Conservation (phyloP, 345 rosid species). For the Populus nigra region DNA sequence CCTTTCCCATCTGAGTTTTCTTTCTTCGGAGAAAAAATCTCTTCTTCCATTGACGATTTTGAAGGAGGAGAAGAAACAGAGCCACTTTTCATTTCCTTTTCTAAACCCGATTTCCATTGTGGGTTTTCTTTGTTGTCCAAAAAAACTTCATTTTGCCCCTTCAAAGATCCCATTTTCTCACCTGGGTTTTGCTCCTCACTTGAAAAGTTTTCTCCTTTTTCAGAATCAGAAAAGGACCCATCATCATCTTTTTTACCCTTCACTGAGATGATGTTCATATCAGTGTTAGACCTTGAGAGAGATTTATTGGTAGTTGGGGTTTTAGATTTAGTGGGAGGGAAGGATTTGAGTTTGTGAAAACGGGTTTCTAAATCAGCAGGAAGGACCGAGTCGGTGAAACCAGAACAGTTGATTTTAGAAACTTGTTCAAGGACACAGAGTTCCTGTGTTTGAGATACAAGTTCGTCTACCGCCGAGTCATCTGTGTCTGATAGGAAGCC, state of each 20-base stretch:
- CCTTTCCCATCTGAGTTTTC: constrained; percentile 17
- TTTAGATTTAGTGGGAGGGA: constrained; percentile 39
- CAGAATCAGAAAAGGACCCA: constrained; percentile 1
- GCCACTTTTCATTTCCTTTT: constrained; percentile 9
- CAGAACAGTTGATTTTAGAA: constrained; percentile 69
- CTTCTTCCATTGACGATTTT: constrained; percentile 10
- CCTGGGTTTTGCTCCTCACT: not conserved
- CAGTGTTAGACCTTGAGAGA: not conserved
- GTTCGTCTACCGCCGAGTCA: constrained; percentile 71
- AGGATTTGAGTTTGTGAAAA: constrained; percentile 69
- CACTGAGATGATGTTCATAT: not conserved
- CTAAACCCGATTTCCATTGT: constrained; percentile 15
- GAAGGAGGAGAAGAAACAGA: constrained; percentile 15
- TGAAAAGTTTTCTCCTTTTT: not conserved
- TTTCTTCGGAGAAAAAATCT: constrained; percentile 18
- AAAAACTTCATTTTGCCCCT: constrained; percentile 3
- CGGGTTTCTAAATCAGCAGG: constrained; percentile 73
- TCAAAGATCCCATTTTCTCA: not conserved
- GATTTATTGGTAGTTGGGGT: constrained; percentile 4
- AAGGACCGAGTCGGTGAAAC: constrained; percentile 48
- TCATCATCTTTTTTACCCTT: not conserved
- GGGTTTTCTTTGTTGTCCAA: constrained; percentile 18
- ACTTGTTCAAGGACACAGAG: constrained; percentile 69
- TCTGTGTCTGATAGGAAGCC: constrained; percentile 68
- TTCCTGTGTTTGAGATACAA: constrained; percentile 63